Evolutionary conservation across 169 alveolate genomes (phyloP).

Genomic region (Eimeria praecox): DNA sequence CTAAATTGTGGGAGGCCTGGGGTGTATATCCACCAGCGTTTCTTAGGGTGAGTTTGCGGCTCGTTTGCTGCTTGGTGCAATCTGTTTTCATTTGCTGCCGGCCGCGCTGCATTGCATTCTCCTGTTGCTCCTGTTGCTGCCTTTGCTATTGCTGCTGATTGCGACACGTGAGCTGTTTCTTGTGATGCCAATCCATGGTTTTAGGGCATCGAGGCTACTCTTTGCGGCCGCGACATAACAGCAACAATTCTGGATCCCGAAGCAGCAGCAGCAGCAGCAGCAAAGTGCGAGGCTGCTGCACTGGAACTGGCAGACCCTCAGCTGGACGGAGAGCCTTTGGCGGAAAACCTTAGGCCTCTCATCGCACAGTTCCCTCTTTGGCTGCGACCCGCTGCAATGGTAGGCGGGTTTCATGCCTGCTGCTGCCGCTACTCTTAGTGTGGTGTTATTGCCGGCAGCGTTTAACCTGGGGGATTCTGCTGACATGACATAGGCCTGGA

Average conservation of each 20-base stretch:
- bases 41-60: slow-evolving; percentile 45
- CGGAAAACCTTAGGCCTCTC: slow-evolving; percentile 77
- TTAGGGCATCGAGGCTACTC: slow-evolving; percentile 74
- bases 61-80: neutral
- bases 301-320: slow-evolving; percentile 67
- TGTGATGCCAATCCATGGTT: neutral
- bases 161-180: neutral
- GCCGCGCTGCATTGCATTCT: neutral
- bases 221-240: slow-evolving; percentile 77
- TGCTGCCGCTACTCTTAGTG: neutral
- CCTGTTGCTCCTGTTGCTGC: neutral
- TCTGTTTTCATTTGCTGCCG: neutral
- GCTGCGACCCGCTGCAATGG: slow-evolving; percentile 76
- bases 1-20: slow-evolving; percentile 76
- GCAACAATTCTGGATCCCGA: slow-evolving; percentile 74
- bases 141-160: neutral
- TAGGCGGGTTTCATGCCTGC: slow-evolving; percentile 13
- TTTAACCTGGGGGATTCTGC: neutral
- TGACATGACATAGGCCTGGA: neutral
- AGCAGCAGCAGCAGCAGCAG: slow-evolving; percentile 79
- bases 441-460: neutral
- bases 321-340: slow-evolving; percentile 70
- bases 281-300: slow-evolving; percentile 74
- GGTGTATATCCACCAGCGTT: slow-evolving; percentile 70
- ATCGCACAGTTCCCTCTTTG: slow-evolving; percentile 69